Evolutionary conservation across 2,329 filamentous ascomycete species (phyloP).

Genomic region (Aureobasidium sp.): DNA sequence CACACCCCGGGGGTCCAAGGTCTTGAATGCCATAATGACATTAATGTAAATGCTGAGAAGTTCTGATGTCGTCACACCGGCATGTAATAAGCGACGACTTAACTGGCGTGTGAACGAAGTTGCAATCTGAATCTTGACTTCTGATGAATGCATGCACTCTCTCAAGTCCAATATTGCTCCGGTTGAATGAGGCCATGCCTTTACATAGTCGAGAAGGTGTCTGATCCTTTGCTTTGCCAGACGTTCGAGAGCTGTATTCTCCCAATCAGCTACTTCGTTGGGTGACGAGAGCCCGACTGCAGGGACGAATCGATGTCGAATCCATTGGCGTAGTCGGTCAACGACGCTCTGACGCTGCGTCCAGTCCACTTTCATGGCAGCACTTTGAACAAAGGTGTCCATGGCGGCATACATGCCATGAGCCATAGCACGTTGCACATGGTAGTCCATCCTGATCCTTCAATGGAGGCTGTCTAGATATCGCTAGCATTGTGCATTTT

Average conservation of each 20-base stretch:
- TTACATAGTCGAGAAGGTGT: constrained; percentile 73
- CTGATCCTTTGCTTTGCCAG: constrained; percentile 35
- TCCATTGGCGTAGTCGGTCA: constrained; percentile 56
- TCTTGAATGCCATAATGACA: constrained; percentile 70
- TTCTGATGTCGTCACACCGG: constrained; percentile 66
- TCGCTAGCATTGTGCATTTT: neutral
- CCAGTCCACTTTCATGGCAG: constrained; percentile 57
- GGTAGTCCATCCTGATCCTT: neutral
- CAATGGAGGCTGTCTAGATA: neutral
- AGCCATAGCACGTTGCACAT: constrained; percentile 48
- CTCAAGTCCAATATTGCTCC: constrained; percentile 69
- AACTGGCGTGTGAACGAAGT: constrained; percentile 60
- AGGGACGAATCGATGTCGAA: constrained; percentile 59
- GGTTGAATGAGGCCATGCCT: constrained; percentile 64
- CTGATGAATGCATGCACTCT: constrained; percentile 56
- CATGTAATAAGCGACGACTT: constrained; percentile 61
- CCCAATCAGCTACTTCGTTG: constrained; percentile 17
- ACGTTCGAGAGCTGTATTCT: constrained; percentile 32
- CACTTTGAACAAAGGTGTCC: constrained; percentile 53
- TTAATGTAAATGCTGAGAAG: constrained; percentile 72
- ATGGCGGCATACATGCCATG: constrained; percentile 63
- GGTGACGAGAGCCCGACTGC: constrained; percentile 16
- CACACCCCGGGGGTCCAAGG: constrained; percentile 69
- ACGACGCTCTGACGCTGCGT: constrained; percentile 49
- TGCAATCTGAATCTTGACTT: constrained; percentile 62